Evolutionary conservation across 1,139 yeast species (phyloP), one percentile per base, ranked within the genome.

Genomic region (Yamadazyma spencermartinsiae): DNA sequence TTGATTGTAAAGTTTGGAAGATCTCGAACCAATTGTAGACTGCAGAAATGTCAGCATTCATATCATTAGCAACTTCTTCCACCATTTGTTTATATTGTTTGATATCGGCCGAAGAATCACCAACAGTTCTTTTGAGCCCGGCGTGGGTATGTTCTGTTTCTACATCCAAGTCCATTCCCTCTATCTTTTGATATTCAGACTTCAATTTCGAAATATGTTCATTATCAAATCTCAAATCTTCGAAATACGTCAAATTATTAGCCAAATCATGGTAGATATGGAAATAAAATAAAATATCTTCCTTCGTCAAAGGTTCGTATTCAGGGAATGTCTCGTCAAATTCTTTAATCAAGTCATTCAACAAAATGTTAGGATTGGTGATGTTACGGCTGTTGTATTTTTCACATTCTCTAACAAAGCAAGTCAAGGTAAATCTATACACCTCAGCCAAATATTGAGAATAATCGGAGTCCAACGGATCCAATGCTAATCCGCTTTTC

Each of bases 11-110:
- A 9, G 54, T 49, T 21, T 56, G 54, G 44, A 67, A 68, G 3
- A 63, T 51, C 6, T 56, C 52, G 39, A 63, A 60, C 74, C 74
- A 68, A 4, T 47, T 55, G 15, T 41, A 37, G 4, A 56, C 63
- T n/a, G 54, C 49, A 8, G 48, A 51, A n/a, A 42, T 38, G 8
- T 51, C 39, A 14, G 58, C 31, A 15, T 48, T 40, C 12, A 48
- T 29, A 10, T 47, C 53, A n/a, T 50, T 42, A 1, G 64, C 50
- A 12, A 48, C 26, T n/a, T 18, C 10, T 4, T 19, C 16, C 4
- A 30, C 24, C 12, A 4, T 19, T 5, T n/a, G 10, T n/a, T 30
- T 30, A 18, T 19, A 30, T 12, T 30, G 7, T 18, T 12, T 12
- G 10, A 28, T 28, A 28, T 28, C 31, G 11, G 12, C 16, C n/a